A percentile compares a stretch with the other conserved stretches of the same genome.
phyloP scores from a whole-genome alignment of 1,139 yeast genomes.

The Taiozyma sp. region DNA sequence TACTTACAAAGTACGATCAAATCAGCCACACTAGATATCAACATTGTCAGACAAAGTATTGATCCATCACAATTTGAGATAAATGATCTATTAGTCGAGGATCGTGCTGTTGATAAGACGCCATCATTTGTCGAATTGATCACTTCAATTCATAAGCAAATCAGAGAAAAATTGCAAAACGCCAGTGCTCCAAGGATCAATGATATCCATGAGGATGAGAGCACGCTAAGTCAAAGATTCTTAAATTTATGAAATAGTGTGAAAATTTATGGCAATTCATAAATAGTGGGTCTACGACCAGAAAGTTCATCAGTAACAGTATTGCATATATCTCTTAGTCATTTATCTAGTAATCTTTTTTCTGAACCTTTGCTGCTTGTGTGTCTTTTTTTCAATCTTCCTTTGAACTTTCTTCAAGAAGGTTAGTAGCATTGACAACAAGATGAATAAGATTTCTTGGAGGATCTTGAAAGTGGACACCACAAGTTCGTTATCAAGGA shows the following conservation, averaged over 20 bases:
- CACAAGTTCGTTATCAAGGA: constrained; percentile 6
- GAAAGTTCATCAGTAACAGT: not conserved
- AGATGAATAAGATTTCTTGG: constrained; percentile 9
- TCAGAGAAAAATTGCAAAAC: constrained; percentile 47
- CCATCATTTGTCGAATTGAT: constrained; percentile 58
- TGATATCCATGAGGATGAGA: constrained; percentile 20
- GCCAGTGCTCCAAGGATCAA: constrained; percentile 25
- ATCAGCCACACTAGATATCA: constrained; percentile 39
- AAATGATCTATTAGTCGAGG: constrained; percentile 67
- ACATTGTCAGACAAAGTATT: constrained; percentile 58
- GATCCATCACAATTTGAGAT: constrained; percentile 61
- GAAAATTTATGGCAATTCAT: not conserved
- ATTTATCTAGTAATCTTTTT: not conserved
- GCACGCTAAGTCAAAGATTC: constrained; percentile 29
- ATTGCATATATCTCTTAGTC: not conserved
- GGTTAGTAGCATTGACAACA: constrained; percentile 4
- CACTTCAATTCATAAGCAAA: constrained; percentile 54
- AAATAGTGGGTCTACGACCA: not conserved
- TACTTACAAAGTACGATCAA: constrained; percentile 43
- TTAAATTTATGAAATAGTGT: constrained; percentile 9
- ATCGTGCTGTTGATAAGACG: constrained; percentile 50
- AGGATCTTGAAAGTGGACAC: constrained; percentile 1
- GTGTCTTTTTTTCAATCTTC: not conserved
- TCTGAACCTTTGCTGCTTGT: not conserved
- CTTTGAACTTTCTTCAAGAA: not conserved